phyloP scores from a whole-genome alignment of 352 stramenopile genomes.

The Pythium sukuiense region DNA sequence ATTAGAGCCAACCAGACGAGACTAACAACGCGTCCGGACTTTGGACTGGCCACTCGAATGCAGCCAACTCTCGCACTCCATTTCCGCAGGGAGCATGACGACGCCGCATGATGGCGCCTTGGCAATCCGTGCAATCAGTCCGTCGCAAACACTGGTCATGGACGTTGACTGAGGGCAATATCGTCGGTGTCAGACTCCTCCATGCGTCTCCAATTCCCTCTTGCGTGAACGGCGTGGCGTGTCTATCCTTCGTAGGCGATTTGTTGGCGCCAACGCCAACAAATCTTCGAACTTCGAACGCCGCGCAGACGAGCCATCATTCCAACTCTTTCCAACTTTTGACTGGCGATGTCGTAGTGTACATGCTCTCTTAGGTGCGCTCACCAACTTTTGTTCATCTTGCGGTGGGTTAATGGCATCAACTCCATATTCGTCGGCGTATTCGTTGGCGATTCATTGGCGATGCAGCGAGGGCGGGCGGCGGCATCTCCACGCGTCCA shows the following conservation, averaged over 20 bases:
- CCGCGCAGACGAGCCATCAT: conserved; percentile 1
- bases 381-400: not conserved
- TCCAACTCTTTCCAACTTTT: not conserved
- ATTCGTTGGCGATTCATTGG: not conserved
- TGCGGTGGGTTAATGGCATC: conserved; percentile 7
- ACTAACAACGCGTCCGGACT: not conserved
- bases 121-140: not conserved
- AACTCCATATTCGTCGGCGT: not conserved
- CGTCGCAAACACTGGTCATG: not conserved
- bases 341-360: conserved; percentile 4
- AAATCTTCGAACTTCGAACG: conserved; percentile 5
- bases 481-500: not conserved
- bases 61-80: not conserved
- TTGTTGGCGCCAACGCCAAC: not conserved
- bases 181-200: no score
- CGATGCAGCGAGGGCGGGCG: not conserved
- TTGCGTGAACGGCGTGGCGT: not conserved
- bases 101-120: not conserved
- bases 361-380: conserved; percentile 7
- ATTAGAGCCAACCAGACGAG: no score
- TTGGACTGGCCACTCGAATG: not conserved
- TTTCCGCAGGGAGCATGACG: no score
- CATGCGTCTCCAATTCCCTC: not conserved
- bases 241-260: not conserved
- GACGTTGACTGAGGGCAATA: no score